phyloP scores from a whole-genome alignment of 2,329 filamentous ascomycete species.

The Exophiala viscosa region DNA sequence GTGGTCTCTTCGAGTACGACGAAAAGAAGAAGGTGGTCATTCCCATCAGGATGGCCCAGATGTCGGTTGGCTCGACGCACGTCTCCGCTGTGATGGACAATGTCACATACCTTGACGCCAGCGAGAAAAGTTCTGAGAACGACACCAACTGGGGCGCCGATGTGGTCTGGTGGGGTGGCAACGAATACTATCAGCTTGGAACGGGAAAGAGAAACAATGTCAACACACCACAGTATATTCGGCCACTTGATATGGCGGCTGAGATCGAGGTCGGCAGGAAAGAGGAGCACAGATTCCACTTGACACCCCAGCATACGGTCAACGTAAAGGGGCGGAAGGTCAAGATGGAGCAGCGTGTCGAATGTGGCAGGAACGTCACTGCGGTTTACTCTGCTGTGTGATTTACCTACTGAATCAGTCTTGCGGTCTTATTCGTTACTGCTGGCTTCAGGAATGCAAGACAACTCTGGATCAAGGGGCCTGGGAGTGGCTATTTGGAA shows the following conservation, averaged over 20 bases:
- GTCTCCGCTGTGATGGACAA: constrained; percentile 80
- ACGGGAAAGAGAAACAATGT: constrained; percentile 84
- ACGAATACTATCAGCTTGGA: constrained; percentile 89
- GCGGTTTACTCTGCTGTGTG: constrained; percentile 71
- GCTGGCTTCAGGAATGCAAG: background rate
- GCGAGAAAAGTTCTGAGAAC: constrained; percentile 52
- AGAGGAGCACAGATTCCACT: constrained; percentile 71
- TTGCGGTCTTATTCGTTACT: background rate
- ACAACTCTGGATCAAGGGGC: too few relatives aligned
- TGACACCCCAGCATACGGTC: constrained; percentile 72
- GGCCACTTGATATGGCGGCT: constrained; percentile 64
- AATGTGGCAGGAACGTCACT: constrained; percentile 78
- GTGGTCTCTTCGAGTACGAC: constrained; percentile 81
- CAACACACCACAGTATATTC: constrained; percentile 71
- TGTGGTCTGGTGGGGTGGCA: constrained; percentile 89
- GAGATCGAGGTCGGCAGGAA: constrained; percentile 60
- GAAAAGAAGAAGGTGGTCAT: constrained; percentile 64
- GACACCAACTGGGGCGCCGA: constrained; percentile 87
- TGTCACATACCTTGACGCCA: constrained; percentile 62
- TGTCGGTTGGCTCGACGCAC: constrained; percentile 78
- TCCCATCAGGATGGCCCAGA: constrained; percentile 70
- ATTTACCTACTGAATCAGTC: background rate
- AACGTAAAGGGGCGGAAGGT: constrained; percentile 67
- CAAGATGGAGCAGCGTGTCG: constrained; percentile 78
- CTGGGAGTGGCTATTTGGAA: background rate